Conservation (phyloP, 768 basidiomycete genomes). For the Lentinula guzmanii region DNA sequence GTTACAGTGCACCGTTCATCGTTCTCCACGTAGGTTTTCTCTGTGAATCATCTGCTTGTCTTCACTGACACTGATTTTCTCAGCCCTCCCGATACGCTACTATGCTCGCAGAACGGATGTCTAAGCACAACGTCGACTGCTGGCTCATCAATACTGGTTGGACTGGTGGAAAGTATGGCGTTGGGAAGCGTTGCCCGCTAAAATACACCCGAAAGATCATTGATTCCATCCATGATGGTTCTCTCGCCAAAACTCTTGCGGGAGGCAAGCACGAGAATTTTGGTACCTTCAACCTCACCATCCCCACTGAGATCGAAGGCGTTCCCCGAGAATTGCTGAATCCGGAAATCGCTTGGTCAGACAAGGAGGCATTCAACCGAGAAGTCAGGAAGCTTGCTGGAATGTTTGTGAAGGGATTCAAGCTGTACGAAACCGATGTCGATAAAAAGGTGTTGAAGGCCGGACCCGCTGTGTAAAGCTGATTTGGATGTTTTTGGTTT, state of each 20-base stretch:
- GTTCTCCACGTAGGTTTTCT: constrained; percentile 71
- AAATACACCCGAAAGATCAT: constrained; percentile 94
- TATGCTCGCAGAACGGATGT: constrained; percentile 96
- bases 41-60: not conserved
- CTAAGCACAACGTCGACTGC: constrained; percentile 82
- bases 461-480: constrained; percentile 58
- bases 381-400: constrained; percentile 83
- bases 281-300: constrained; percentile 73
- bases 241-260: constrained; percentile 81
- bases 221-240: constrained; percentile 93
- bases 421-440: constrained; percentile 85
- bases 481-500: not conserved
- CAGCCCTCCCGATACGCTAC: constrained; percentile 90
- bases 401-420: constrained; percentile 95
- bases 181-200: constrained; percentile 92
- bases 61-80: not conserved
- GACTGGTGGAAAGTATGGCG: constrained; percentile 91
- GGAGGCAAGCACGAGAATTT: constrained; percentile 84
- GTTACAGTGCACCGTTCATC: constrained; percentile 99
- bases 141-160: constrained; percentile 99
- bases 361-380: constrained; percentile 84
- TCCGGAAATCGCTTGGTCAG: constrained; percentile 80
- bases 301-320: constrained; percentile 79
- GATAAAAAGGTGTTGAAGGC: constrained; percentile 74
- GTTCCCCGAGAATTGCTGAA: constrained; percentile 91